Evolutionary conservation across 2,329 filamentous ascomycete genomes (phyloP).

Genomic region (Malbranchea zuffiana): DNA sequence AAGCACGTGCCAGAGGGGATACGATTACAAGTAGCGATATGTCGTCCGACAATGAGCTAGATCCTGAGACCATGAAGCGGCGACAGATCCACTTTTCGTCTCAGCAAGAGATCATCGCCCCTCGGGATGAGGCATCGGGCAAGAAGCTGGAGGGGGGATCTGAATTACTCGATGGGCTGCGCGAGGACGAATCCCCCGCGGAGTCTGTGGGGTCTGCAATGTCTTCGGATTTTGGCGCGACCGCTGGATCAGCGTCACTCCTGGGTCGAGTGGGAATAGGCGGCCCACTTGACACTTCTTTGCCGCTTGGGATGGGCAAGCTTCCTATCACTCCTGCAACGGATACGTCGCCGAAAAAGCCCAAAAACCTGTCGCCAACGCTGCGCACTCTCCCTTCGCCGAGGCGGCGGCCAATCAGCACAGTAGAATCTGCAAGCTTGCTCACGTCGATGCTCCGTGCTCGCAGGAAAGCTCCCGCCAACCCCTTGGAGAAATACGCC

Average conservation of each 20-base stretch:
- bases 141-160: conserved; percentile 21
- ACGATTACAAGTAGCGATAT: conserved; percentile 56
- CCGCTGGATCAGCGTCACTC: conserved; percentile 47
- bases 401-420: conserved; percentile 52
- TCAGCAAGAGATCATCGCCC: conserved; percentile 28
- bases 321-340: background rate
- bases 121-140: conserved; percentile 13
- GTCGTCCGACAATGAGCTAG: conserved; percentile 54
- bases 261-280: conserved; percentile 41
- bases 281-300: conserved; percentile 40
- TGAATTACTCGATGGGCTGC: conserved; percentile 23
- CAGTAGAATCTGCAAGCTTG: conserved; percentile 43
- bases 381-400: conserved; percentile 50
- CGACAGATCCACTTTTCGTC: conserved; percentile 41
- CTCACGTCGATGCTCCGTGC: conserved; percentile 49
- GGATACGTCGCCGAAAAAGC: conserved; percentile 42
- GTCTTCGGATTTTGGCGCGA: conserved; percentile 45
- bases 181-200: conserved; percentile 38
- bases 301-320: conserved; percentile 22
- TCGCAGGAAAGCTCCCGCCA: conserved; percentile 46
- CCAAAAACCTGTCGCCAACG: conserved; percentile 35
- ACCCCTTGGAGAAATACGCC: conserved; percentile 51
- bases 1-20: conserved; percentile 47
- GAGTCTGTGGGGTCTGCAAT: conserved; percentile 40
- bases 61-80: conserved; percentile 43